Conservation (phyloP, 768 basidiomycete species). For the Hericium rajendrae region DNA sequence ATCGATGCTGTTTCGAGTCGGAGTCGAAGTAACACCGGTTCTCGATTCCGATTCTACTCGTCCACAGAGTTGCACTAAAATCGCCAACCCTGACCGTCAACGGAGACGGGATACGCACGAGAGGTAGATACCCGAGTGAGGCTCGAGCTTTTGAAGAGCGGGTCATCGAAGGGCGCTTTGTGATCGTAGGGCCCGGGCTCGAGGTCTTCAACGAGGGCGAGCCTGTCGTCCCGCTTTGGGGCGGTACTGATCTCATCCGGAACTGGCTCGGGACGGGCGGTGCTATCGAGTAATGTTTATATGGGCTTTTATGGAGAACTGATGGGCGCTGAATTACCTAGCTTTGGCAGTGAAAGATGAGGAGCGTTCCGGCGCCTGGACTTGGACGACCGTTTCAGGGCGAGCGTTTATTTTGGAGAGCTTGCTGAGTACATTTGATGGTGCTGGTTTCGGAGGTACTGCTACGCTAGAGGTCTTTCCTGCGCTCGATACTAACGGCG, state of each 20-base stretch:
- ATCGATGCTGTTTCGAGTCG: no score
- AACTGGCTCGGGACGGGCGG: neutral
- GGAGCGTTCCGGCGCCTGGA: neutral
- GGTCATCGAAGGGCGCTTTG: slow-evolving; percentile 61
- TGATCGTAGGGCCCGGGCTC: slow-evolving; percentile 72
- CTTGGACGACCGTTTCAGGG: neutral
- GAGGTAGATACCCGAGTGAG: slow-evolving; percentile 82
- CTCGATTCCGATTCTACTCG: neutral
- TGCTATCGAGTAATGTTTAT: neutral
- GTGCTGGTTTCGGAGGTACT: neutral
- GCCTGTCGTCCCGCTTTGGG: slow-evolving; percentile 42
- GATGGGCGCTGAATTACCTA: neutral
- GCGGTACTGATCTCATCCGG: neutral
- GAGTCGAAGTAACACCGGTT: no score
- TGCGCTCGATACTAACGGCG: neutral
- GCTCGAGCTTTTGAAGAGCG: slow-evolving; percentile 73
- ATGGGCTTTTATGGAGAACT: neutral
- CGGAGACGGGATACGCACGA: slow-evolving; percentile 39
- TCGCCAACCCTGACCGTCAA: neutral
- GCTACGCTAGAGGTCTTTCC: neutral
- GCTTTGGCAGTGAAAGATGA: neutral
- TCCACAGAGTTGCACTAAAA: neutral
- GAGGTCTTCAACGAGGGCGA: slow-evolving; percentile 70
- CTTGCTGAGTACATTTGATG: neutral
- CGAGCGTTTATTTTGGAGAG: neutral